Percentiles rank a stretch among this genome's conserved stretches.
These are phyloP conservation scores for Miscanthus lutarioriparius DNA, from an alignment of 176 grass and related monocot species.

Conservation along the genomic window DNA sequence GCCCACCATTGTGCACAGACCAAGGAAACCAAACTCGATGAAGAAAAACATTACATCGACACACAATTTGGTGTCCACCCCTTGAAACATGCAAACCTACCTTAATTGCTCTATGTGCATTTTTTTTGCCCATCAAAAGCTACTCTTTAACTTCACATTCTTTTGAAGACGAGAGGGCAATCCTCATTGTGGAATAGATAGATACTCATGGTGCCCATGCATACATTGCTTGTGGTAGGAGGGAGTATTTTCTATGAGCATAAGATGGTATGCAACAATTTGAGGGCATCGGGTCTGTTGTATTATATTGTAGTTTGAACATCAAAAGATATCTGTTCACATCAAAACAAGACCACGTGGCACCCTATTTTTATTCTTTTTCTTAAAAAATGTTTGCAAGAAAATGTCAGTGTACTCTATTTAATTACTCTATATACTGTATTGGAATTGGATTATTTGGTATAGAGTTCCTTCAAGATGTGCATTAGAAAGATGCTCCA, in stretches of 20 bases:
- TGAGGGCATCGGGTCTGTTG: not conserved
- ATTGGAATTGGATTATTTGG: slow-evolving; percentile 8
- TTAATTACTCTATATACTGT: not conserved
- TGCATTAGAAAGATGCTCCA: not conserved
- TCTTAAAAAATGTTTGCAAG: not conserved
- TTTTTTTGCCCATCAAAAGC: not conserved
- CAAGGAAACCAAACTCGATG: not conserved
- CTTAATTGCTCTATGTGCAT: not conserved
- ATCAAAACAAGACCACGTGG: not conserved
- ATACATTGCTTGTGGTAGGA: not conserved
- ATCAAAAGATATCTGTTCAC: slow-evolving; percentile 12
- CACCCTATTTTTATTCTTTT: not conserved
- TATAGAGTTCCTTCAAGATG: not conserved
- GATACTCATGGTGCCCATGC: not conserved
- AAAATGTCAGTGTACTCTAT: not conserved
- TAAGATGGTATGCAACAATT: not conserved
- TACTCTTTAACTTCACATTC: not conserved
- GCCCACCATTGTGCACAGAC: not conserved
- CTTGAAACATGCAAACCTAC: not conserved
- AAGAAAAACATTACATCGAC: not conserved
- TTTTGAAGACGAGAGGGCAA: not conserved
- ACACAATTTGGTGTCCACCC: not conserved
- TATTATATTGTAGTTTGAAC: not conserved
- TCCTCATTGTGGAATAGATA: not conserved
- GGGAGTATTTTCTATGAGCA: not conserved